These are phyloP conservation scores for Sarcomyxa edulis DNA, from an alignment of 768 basidiomycete genomes.

Conservation along the genomic window DNA sequence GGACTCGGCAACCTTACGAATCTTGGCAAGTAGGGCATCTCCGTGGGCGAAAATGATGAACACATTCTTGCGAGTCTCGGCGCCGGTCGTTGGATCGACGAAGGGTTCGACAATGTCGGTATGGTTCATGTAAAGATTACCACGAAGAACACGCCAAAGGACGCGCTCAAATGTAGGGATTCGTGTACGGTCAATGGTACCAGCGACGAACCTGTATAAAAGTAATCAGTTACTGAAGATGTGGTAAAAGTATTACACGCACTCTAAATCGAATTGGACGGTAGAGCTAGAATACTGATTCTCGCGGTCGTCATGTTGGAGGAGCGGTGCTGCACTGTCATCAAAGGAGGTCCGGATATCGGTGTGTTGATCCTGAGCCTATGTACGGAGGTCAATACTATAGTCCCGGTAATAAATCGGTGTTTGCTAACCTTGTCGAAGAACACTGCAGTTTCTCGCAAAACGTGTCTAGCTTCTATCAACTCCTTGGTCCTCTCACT, in stretches of 20 bases:
- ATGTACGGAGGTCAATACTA: conserved; percentile 9
- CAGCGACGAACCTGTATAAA: conserved; percentile 79
- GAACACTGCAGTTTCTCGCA: conserved; percentile 93
- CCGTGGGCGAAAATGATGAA: conserved; percentile 99
- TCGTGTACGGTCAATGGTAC: conserved; percentile 90
- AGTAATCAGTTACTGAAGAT: neutral
- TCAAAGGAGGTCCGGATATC: conserved; percentile 90
- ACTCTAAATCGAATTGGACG: conserved; percentile 88
- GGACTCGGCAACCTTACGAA: conserved; percentile 97
- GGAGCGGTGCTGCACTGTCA: conserved; percentile 83
- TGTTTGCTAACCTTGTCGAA: conserved; percentile 73
- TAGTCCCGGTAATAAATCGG: neutral
- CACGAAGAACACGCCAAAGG: conserved; percentile 95
- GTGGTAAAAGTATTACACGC: conserved; percentile 17
- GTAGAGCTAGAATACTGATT: conserved; percentile 43
- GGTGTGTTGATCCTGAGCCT: conserved; percentile 75
- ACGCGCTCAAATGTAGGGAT: conserved; percentile 95
- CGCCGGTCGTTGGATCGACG: conserved; percentile 77
- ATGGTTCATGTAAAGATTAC: conserved; percentile 99
- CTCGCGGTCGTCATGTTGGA: conserved; percentile 88
- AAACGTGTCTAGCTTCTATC: conserved; percentile 89
- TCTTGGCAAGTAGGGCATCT: conserved; percentile 86
- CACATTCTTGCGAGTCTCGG: conserved; percentile 92
- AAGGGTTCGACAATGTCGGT: conserved; percentile 93
- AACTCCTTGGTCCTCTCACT: conserved; percentile 84